These are phyloP conservation scores for Leccinum subgranulosum DNA, from an alignment of 768 basidiomycete species.

Conservation along the genomic window DNA sequence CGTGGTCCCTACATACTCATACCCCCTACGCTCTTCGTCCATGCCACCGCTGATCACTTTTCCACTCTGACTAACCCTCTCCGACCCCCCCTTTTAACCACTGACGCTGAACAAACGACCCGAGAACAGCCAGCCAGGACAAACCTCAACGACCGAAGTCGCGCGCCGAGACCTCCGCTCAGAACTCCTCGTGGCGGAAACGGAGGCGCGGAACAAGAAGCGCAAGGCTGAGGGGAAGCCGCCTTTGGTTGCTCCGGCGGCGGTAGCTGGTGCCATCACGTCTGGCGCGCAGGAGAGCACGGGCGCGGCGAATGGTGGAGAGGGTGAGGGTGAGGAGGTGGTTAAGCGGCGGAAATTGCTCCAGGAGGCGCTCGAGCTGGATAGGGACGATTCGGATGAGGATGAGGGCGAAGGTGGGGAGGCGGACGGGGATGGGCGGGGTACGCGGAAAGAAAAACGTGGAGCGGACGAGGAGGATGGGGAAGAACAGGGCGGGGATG, in stretches of 20 bases:
- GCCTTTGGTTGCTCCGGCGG: conserved; percentile 32
- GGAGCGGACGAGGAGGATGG: conserved; percentile 71
- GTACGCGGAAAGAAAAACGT: conserved; percentile 18
- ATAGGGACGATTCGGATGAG: conserved; percentile 86
- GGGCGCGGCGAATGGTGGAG: conserved; percentile 32
- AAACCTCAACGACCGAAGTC: conserved; percentile 78
- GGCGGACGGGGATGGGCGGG: conserved; percentile 53
- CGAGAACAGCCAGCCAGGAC: conserved; percentile 72
- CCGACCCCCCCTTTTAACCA: neutral
- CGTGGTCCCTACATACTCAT: neutral
- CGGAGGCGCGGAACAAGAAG: conserved; percentile 87
- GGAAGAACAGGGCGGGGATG: conserved; percentile 53
- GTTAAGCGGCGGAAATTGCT: conserved; percentile 86
- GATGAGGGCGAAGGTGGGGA: conserved; percentile 48
- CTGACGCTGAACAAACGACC: neutral
- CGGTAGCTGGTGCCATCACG: neutral
- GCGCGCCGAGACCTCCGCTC: conserved; percentile 74
- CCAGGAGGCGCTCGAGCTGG: conserved; percentile 82
- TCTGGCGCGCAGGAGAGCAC: neutral
- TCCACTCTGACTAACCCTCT: neutral
- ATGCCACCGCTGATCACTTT: neutral
- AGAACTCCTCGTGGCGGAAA: conserved; percentile 82
- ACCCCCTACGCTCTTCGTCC: neutral
- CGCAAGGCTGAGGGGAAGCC: conserved; percentile 81
- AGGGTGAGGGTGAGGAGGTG: conserved; percentile 60